Evolutionary conservation across 305 asterid species (phyloP).

Genomic region (Plantago coronopus): DNA sequence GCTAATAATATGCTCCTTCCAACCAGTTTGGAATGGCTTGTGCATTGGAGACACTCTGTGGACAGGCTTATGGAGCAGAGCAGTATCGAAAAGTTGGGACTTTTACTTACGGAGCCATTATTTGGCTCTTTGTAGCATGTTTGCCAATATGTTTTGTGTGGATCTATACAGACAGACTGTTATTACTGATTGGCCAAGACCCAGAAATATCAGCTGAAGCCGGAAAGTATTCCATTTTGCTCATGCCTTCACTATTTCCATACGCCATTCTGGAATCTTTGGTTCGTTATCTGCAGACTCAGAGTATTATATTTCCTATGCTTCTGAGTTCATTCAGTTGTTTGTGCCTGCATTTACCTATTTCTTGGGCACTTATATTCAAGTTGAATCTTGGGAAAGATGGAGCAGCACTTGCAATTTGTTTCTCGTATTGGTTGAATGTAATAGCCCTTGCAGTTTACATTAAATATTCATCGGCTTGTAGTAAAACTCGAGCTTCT

Average conservation of each 20-base stretch:
- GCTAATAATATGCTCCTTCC: not conserved
- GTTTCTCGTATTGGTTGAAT: conserved; percentile 32
- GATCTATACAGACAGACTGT: conserved; percentile 22
- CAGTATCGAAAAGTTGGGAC: conserved; percentile 25
- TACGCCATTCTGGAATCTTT: conserved; percentile 43
- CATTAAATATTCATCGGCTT: conserved; percentile 21
- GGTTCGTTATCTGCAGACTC: conserved; percentile 49
- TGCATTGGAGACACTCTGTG: conserved; percentile 31
- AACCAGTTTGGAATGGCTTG: conserved; percentile 27
- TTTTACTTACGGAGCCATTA: conserved; percentile 23
- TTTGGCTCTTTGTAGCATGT: conserved; percentile 24
- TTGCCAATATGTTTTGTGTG: conserved; percentile 26
- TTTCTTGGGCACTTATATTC: conserved; percentile 53
- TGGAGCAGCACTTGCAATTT: conserved; percentile 56
- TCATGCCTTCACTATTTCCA: conserved; percentile 18
- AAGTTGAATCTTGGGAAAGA: conserved; percentile 35
- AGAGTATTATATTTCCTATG: conserved; percentile 53
- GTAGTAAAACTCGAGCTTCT: conserved; percentile 19
- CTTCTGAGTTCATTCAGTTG: conserved; percentile 38
- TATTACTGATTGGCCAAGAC: conserved; percentile 17
- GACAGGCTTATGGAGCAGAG: conserved; percentile 32
- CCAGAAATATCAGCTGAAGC: conserved; percentile 12
- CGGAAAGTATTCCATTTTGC: conserved; percentile 3
- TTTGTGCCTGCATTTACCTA: conserved; percentile 37
- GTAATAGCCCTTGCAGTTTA: conserved; percentile 25